These are phyloP conservation scores for Trichophyton mentagrophytes DNA, from an alignment of 2,329 filamentous ascomycete genomes.

Conservation along the genomic window DNA sequence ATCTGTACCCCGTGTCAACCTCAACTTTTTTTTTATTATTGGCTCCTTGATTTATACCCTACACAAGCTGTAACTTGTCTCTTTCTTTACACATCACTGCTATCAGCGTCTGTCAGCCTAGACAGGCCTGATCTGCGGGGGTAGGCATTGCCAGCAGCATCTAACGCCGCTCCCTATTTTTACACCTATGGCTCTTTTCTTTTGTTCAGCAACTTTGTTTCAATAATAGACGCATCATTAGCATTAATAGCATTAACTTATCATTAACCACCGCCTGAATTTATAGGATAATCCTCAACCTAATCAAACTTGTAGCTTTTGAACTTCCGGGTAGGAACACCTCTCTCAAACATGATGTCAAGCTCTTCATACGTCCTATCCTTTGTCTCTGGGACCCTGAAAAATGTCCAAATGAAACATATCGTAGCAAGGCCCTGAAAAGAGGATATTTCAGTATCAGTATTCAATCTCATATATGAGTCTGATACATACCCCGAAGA, in stretches of 20 bases:
- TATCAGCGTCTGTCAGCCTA: background rate
- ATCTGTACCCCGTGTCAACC: background rate
- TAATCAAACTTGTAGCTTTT: slow-evolving; percentile 13
- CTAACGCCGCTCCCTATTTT: background rate
- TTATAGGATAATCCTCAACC: background rate
- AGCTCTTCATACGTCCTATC: slow-evolving; percentile 15
- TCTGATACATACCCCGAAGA: slow-evolving; percentile 19
- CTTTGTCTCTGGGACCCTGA: slow-evolving; percentile 16
- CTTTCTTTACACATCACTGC: background rate
- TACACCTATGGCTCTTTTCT: background rate
- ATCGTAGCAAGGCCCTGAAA: slow-evolving; percentile 10
- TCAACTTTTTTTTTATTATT: background rate
- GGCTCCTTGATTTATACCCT: background rate
- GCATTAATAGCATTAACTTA: background rate
- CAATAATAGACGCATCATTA: background rate
- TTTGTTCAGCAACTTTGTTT: background rate
- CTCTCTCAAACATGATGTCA: slow-evolving; percentile 32
- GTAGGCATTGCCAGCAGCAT: background rate
- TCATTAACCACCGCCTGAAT: background rate
- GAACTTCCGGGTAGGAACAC: slow-evolving; percentile 30
- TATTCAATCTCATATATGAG: background rate
- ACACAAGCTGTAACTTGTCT: background rate
- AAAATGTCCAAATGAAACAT: slow-evolving; percentile 16
- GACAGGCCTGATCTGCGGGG: background rate
- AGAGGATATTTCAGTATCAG: background rate